Evolutionary conservation across 176 grass and related monocot species (phyloP).

Genomic region (Phoenix roebelenii): DNA sequence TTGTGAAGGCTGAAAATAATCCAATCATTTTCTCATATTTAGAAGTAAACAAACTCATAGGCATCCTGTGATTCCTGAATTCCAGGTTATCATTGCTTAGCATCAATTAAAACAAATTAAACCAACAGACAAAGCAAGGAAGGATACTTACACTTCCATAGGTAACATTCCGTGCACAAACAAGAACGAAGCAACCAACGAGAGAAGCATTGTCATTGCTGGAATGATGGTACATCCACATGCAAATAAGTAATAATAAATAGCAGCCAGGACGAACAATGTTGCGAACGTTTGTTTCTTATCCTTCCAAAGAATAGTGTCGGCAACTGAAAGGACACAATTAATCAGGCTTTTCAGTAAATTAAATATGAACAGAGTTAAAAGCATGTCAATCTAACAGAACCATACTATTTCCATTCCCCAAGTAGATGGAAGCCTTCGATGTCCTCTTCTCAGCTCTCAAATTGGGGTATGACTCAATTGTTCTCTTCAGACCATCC

Average conservation of each 20-base stretch:
- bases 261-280: constrained; percentile 48
- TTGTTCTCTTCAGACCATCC: constrained; percentile 81
- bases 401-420: constrained; percentile 72
- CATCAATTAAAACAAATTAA: no score
- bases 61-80: no score
- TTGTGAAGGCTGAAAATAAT: no score
- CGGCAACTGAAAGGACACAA: constrained; percentile 55
- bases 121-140: background rate
- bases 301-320: constrained; percentile 92
- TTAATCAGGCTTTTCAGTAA: no score
- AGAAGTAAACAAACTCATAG: no score
- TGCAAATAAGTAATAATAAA: constrained; percentile 92
- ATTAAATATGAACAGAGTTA: constrained; percentile 4
- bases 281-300: constrained; percentile 64
- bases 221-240: constrained; percentile 85
- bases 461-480: constrained; percentile 72
- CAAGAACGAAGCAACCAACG: constrained; percentile 60
- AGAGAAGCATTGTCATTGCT: constrained; percentile 80
- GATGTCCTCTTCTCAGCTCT: constrained; percentile 62
- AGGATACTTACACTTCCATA: constrained; percentile 47
- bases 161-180: constrained; percentile 88
- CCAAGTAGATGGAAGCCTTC: constrained; percentile 75
- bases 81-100: no score
- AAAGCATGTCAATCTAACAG: background rate
- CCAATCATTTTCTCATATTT: no score